Percentiles rank a stretch among this genome's conserved stretches.
phyloP scores from a whole-genome alignment of 257 asterid species.

The Cruciata laevipes region DNA sequence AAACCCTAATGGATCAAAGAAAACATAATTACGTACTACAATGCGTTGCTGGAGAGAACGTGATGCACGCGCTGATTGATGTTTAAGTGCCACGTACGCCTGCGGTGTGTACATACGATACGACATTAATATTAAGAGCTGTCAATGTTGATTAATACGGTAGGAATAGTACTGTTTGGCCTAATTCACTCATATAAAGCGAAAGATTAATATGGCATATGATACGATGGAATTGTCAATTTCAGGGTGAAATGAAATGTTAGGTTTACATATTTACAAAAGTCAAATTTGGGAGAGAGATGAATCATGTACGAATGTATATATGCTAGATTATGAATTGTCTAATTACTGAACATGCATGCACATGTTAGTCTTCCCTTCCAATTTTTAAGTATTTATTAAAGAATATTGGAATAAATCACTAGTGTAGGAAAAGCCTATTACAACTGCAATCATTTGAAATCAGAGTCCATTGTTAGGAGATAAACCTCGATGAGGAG shows the following conservation, averaged over 20 bases:
- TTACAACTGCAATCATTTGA: too few relatives aligned
- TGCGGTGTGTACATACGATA: not conserved
- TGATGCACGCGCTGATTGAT: not conserved
- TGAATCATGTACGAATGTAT: not conserved
- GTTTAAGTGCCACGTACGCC: not conserved
- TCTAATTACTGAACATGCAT: not conserved
- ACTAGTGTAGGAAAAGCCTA: too few relatives aligned
- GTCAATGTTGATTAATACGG: not conserved
- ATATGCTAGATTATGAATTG: not conserved
- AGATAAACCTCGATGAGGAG: too few relatives aligned
- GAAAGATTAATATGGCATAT: not conserved
- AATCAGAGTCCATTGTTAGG: too few relatives aligned
- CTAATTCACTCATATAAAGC: not conserved
- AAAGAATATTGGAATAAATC: too few relatives aligned
- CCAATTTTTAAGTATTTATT: too few relatives aligned
- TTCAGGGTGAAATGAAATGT: not conserved
- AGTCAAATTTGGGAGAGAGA: not conserved
- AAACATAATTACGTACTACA: not conserved
- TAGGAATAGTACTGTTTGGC: not conserved
- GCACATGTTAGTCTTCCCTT: too few relatives aligned
- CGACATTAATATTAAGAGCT: not conserved
- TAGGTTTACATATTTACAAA: not conserved
- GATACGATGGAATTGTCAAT: not conserved
- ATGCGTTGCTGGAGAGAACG: not conserved
- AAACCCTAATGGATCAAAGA: not conserved